phyloP scores from a whole-genome alignment of 495 filamentous ascomycete genomes.

The Neurospora africana region DNA sequence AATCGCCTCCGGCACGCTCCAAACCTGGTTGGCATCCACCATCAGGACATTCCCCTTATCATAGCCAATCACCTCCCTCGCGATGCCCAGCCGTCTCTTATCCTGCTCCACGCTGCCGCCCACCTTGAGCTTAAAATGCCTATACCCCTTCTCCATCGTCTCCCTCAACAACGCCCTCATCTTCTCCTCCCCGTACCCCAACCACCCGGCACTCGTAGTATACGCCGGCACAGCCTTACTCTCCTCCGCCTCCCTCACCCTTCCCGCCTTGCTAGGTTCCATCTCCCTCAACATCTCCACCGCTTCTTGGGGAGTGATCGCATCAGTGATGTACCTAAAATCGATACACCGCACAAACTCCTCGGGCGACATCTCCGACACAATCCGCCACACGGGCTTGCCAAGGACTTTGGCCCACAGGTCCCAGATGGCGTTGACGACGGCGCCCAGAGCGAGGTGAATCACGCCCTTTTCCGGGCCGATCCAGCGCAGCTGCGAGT shows the following conservation, averaged over 20 bases:
- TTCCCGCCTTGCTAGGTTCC: constrained; percentile 51
- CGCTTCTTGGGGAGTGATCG: constrained; percentile 80
- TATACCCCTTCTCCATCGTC: constrained; percentile 65
- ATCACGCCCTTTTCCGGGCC: constrained; percentile 94
- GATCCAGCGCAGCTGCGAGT: constrained; percentile 88
- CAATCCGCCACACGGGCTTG: constrained; percentile 85
- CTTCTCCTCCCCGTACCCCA: constrained; percentile 87
- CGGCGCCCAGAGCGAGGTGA: constrained; percentile 80
- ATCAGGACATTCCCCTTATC: constrained; percentile 81
- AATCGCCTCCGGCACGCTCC: constrained; percentile 87
- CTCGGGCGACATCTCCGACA: constrained; percentile 80
- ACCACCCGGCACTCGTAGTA: constrained; percentile 84
- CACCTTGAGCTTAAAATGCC: constrained; percentile 89
- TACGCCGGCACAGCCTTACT: constrained; percentile 76
- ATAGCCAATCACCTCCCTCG: constrained; percentile 73
- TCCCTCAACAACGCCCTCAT: constrained; percentile 62
- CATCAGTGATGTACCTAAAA: constrained; percentile 89
- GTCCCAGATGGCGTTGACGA: constrained; percentile 92
- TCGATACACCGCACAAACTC: constrained; percentile 82
- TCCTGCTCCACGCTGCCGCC: constrained; percentile 64
- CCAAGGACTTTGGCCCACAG: constrained; percentile 79
- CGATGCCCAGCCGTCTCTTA: constrained; percentile 56
- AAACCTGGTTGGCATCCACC: constrained; percentile 94
- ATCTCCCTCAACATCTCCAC: constrained; percentile 54
- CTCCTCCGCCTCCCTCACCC: constrained; percentile 59